A percentile compares a stretch with the other conserved stretches of the same genome.
Conservation (phyloP, 2,329 filamentous ascomycete genomes). For the Cytospora leucostoma region DNA sequence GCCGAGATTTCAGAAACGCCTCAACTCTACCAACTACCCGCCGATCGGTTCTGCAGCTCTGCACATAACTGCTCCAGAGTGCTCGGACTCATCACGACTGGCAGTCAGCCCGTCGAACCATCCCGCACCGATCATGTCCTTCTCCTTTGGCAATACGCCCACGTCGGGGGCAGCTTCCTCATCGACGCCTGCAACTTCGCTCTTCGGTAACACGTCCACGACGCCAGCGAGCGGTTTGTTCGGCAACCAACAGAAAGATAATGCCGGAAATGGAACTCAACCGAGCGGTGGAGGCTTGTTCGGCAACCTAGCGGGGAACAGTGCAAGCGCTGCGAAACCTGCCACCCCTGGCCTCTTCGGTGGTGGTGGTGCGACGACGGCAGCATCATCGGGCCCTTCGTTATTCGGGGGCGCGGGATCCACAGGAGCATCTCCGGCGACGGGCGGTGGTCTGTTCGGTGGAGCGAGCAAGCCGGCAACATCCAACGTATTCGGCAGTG, state of each 20-base stretch:
- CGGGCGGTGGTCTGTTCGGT: slow-evolving; percentile 34
- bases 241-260: slow-evolving; percentile 33
- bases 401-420: slow-evolving; percentile 34
- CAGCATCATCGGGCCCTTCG: slow-evolving; percentile 35
- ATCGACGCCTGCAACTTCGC: slow-evolving; percentile 43
- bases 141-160: slow-evolving; percentile 36
- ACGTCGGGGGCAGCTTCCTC: slow-evolving; percentile 42
- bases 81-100: too few relatives aligned
- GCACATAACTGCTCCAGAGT: neutral
- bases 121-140: slow-evolving; percentile 27
- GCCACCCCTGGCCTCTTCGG: slow-evolving; percentile 16
- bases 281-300: slow-evolving; percentile 37
- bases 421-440: slow-evolving; percentile 23
- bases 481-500: slow-evolving; percentile 34
- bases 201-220: slow-evolving; percentile 41
- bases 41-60: neutral
- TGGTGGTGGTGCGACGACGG: slow-evolving; percentile 30
- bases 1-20: neutral
- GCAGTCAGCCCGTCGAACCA: neutral
- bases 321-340: slow-evolving; percentile 13
- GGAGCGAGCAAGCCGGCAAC: slow-evolving; percentile 26
- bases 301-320: slow-evolving; percentile 32
- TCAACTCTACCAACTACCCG: neutral
- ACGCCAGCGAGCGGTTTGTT: slow-evolving; percentile 41
- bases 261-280: slow-evolving; percentile 24